Conservation (phyloP, 2,329 filamentous ascomycete species). For the Pyrenophora teres region DNA sequence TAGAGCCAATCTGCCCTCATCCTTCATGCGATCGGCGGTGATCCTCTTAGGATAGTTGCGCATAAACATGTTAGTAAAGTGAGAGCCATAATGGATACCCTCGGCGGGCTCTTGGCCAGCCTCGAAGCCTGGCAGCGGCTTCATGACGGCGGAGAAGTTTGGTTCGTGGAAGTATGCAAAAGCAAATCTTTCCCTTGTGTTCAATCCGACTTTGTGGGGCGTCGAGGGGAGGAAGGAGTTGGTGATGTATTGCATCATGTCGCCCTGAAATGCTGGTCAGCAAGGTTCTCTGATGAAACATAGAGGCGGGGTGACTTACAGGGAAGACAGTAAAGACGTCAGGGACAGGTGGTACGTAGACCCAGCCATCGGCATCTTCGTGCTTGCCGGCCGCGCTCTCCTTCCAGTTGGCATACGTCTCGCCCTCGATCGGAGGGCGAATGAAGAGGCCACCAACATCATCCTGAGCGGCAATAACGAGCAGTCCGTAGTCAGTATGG, state of each 20-base stretch:
- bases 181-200: slow-evolving; percentile 14
- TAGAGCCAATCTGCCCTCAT: slow-evolving; percentile 7
- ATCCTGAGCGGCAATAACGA: slow-evolving; percentile 58
- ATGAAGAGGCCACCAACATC: slow-evolving; percentile 59
- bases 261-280: slow-evolving; percentile 1
- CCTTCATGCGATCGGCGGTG: slow-evolving; percentile 5
- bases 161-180: slow-evolving; percentile 16
- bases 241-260: slow-evolving; percentile 17
- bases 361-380: slow-evolving; percentile 55
- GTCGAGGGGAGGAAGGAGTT: slow-evolving; percentile 14
- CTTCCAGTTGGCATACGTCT: slow-evolving; percentile 55
- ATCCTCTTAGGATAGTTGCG: slow-evolving; percentile 13
- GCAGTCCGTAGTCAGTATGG: slow-evolving; percentile 59
- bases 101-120: slow-evolving; percentile 3
- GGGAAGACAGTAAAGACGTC: slow-evolving; percentile 58
- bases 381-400: slow-evolving; percentile 51
- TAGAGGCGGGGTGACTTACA: neutral
- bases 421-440: slow-evolving; percentile 49
- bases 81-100: slow-evolving; percentile 12
- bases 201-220: slow-evolving; percentile 14
- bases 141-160: slow-evolving; percentile 14
- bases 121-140: slow-evolving; percentile 8
- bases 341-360: slow-evolving; percentile 54
- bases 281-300: neutral
- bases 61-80: slow-evolving; percentile 18